These are phyloP conservation scores for Boeremia lycopersici DNA, from an alignment of 2,329 filamentous ascomycete genomes.

Conservation along the genomic window DNA sequence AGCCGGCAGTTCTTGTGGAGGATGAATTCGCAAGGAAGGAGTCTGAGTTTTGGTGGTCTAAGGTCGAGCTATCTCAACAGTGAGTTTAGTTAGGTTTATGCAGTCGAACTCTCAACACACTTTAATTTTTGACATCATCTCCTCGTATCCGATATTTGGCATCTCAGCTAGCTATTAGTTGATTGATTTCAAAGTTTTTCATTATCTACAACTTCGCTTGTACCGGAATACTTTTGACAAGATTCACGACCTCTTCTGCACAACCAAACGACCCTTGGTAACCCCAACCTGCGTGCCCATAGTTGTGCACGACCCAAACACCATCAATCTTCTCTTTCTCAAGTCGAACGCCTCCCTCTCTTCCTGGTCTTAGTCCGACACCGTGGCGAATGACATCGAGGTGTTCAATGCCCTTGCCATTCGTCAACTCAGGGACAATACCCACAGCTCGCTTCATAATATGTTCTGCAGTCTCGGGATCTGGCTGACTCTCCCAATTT, in stretches of 20 bases:
- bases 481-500: conserved; percentile 77
- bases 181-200: neutral
- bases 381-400: conserved; percentile 75
- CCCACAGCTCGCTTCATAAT: conserved; percentile 81
- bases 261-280: conserved; percentile 58
- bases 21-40: conserved; percentile 56
- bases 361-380: conserved; percentile 78
- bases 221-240: neutral
- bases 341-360: conserved; percentile 73
- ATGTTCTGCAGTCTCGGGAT: conserved; percentile 75
- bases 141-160: too few species aligned
- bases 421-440: conserved; percentile 63
- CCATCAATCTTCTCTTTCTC: conserved; percentile 70
- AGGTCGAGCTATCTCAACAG: conserved; percentile 46
- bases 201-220: neutral
- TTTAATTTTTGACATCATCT: too few species aligned
- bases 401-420: conserved; percentile 37
- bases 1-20: conserved; percentile 51
- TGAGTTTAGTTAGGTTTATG: neutral
- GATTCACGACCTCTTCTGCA: conserved; percentile 22
- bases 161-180: too few species aligned
- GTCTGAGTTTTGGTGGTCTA: conserved; percentile 67
- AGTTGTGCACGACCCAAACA: conserved; percentile 75
- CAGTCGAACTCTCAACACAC: too few species aligned
- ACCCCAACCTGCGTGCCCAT: conserved; percentile 78